Evolutionary conservation across 257 asterid species (phyloP).

Genomic region (Capsicum chinense): DNA sequence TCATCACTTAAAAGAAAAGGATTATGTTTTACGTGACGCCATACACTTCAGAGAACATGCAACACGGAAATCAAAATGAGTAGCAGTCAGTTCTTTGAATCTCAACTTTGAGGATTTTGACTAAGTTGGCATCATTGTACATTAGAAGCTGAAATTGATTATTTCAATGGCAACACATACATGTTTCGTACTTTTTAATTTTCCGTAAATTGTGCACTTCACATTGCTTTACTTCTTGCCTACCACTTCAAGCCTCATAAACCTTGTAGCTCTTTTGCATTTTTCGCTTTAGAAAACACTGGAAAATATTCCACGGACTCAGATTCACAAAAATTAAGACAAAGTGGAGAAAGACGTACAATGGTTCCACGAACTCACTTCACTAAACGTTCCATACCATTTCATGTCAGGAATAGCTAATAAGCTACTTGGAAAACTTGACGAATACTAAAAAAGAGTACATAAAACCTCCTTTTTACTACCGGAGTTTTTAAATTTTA

Average conservation of each 20-base stretch:
- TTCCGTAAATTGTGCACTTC: not conserved
- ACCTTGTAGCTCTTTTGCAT: not conserved
- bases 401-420: not conserved
- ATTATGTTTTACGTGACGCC: not conserved
- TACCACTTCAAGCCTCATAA: not conserved
- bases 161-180: not conserved
- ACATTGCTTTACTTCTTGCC: not conserved
- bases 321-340: slow-evolving; percentile 4
- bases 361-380: not conserved
- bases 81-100: not conserved
- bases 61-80: not conserved
- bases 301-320: not conserved
- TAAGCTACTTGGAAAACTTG: not conserved
- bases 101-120: not conserved
- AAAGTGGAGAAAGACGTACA: not conserved
- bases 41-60: not conserved
- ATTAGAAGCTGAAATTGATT: not conserved
- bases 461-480: not conserved
- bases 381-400: not conserved
- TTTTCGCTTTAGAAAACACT: not conserved
- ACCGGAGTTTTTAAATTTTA: not conserved
- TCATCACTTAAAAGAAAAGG: not conserved
- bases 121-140: not conserved
- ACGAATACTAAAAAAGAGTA: not conserved
- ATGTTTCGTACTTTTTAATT: not conserved